phyloP scores from a whole-genome alignment of 179 eudicot species.

The Spinacia oleracea region DNA sequence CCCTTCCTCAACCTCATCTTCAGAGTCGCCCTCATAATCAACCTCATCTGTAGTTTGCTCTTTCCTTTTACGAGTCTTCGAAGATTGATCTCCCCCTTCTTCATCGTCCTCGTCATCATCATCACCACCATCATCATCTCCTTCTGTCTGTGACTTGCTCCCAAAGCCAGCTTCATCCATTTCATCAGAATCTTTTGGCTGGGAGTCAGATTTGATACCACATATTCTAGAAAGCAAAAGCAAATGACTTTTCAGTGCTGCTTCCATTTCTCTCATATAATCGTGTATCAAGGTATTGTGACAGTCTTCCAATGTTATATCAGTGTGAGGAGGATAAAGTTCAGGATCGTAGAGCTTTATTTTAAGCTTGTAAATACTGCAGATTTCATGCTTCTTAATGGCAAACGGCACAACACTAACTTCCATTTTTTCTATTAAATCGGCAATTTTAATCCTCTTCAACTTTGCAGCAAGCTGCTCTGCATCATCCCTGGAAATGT shows the following conservation, averaged over 20 bases:
- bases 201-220: slow-evolving; percentile 56
- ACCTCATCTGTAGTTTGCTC: slow-evolving; percentile 71
- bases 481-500: slow-evolving; percentile 66
- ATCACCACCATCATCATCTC: slow-evolving; percentile 44
- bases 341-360: slow-evolving; percentile 61
- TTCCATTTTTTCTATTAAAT: slow-evolving; percentile 74
- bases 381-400: slow-evolving; percentile 29
- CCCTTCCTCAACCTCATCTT: slow-evolving; percentile 41
- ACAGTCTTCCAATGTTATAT: slow-evolving; percentile 54
- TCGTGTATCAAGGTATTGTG: slow-evolving; percentile 41
- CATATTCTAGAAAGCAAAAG: slow-evolving; percentile 56
- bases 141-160: slow-evolving; percentile 26
- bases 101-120: slow-evolving; percentile 31
- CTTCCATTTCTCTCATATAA: slow-evolving; percentile 60
- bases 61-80: slow-evolving; percentile 57
- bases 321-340: slow-evolving; percentile 46
- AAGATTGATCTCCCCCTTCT: slow-evolving; percentile 64
- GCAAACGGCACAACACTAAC: slow-evolving; percentile 58
- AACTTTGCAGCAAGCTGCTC: slow-evolving; percentile 57
- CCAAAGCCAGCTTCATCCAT: slow-evolving; percentile 44
- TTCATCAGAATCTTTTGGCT: slow-evolving; percentile 39
- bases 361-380: slow-evolving; percentile 67
- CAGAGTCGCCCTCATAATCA: slow-evolving; percentile 73
- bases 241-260: slow-evolving; percentile 70
- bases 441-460: slow-evolving; percentile 77